phyloP scores from a whole-genome alignment of 75 land plant genomes.

The Adiantum capillusveneris region DNA sequence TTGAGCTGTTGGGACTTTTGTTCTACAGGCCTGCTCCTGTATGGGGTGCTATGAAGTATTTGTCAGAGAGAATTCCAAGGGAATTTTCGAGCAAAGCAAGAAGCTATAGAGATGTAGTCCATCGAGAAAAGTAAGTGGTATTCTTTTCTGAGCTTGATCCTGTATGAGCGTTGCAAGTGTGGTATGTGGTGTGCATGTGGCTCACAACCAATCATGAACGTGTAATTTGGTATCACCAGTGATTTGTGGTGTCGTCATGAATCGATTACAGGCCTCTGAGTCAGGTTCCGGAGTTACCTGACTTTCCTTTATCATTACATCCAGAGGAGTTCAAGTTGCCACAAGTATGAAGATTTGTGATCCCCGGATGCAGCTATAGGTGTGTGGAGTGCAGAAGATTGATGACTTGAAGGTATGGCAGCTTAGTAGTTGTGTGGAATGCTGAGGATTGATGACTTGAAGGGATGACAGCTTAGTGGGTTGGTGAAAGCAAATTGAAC shows the following conservation, averaged over 20 bases:
- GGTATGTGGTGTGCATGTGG: not conserved
- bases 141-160: not conserved
- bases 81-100: conserved; percentile 46
- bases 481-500: no score
- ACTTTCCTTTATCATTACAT: conserved; percentile 20
- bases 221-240: no score
- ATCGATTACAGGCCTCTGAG: conserved; percentile 12
- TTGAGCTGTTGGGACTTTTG: no score
- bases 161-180: not conserved
- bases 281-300: conserved; percentile 10
- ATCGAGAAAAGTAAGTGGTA: conserved; percentile 14
- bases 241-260: no score
- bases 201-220: no score
- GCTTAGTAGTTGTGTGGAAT: no score
- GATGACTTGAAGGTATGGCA: no score
- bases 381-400: no score
- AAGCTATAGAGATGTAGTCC: conserved; percentile 25
- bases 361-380: no score
- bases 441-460: no score
- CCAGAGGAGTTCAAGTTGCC: conserved; percentile 15
- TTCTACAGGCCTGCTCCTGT: conserved; percentile 23
- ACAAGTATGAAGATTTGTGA: no score
- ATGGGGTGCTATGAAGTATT: conserved; percentile 77
- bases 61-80: conserved; percentile 61
- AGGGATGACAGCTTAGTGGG: no score